A percentile compares a stretch with the other conserved stretches of the same genome.
Conservation (phyloP, 345 rosid genomes). For the Eucalyptus globulus region DNA sequence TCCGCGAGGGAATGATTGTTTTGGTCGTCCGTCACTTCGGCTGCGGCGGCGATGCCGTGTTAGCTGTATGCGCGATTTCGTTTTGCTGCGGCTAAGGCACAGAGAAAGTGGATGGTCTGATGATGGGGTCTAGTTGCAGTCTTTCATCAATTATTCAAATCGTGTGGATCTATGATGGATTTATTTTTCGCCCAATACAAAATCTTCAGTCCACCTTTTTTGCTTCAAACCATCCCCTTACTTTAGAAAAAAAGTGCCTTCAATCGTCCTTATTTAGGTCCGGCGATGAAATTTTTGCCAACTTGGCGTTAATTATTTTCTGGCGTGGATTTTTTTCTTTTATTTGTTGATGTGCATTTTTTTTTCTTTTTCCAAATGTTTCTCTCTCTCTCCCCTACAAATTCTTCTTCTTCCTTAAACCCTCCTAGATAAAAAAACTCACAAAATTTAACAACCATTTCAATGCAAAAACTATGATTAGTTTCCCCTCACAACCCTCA, state of each 20-base stretch:
- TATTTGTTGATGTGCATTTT: background rate
- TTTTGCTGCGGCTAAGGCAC: background rate
- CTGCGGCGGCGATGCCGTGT: background rate
- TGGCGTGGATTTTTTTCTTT: background rate
- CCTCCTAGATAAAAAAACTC: background rate
- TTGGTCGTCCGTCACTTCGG: background rate
- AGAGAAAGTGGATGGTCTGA: background rate
- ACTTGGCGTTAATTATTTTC: background rate
- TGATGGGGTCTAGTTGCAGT: background rate
- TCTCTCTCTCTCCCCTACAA: background rate
- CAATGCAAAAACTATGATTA: background rate
- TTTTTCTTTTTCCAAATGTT: background rate
- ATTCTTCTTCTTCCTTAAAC: background rate
- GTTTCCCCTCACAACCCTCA: background rate
- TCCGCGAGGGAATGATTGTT: background rate
- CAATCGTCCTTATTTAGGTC: background rate
- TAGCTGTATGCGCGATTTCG: background rate
- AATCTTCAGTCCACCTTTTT: too few species aligned
- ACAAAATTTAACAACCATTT: background rate
- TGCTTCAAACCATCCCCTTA: too few species aligned
- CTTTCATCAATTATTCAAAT: too few species aligned
- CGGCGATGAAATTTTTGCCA: background rate
- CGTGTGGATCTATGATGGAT: too few species aligned
- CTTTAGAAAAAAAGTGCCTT: background rate
- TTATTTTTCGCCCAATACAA: too few species aligned